Evolutionary conservation across 306 rosid species (phyloP).

Genomic region (Crotalaria pallida): DNA sequence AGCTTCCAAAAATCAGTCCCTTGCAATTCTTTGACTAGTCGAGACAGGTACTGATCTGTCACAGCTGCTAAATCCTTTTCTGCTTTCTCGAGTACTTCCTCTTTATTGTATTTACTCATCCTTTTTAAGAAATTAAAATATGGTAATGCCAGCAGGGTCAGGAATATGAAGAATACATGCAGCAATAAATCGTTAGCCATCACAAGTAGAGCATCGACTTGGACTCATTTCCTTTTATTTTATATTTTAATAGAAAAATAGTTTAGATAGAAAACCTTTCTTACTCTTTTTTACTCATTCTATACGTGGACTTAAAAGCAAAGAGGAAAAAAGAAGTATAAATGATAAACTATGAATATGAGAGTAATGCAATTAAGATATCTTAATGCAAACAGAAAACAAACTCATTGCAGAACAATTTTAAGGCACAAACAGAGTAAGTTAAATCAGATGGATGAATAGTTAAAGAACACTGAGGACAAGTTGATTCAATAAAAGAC

Average conservation of each 20-base stretch:
- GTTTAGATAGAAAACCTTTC: not conserved
- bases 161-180: slow-evolving; percentile 9
- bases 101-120: slow-evolving; percentile 75
- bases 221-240: not conserved
- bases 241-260: not conserved
- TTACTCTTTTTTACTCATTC: not conserved
- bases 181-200: not conserved
- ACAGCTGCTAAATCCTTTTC: slow-evolving; percentile 83
- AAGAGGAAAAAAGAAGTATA: not conserved
- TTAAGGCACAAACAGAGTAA: not conserved
- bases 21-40: slow-evolving; percentile 67
- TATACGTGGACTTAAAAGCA: not conserved
- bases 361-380: not conserved
- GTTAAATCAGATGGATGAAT: not conserved
- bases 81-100: slow-evolving; percentile 79
- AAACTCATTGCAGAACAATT: not conserved
- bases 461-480: not conserved
- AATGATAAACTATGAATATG: not conserved
- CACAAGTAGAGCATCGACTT: not conserved
- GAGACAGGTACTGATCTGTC: slow-evolving; percentile 48
- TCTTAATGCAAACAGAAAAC: not conserved
- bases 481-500: slow-evolving; percentile 3
- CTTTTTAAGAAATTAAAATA: slow-evolving; percentile 34
- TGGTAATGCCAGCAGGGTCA: not conserved
- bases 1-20: slow-evolving; percentile 99